A percentile compares a stretch with the other conserved stretches of the same genome.
Evolutionary conservation across 306 rosid species (phyloP).

Genomic region (Cucumis hystrix): DNA sequence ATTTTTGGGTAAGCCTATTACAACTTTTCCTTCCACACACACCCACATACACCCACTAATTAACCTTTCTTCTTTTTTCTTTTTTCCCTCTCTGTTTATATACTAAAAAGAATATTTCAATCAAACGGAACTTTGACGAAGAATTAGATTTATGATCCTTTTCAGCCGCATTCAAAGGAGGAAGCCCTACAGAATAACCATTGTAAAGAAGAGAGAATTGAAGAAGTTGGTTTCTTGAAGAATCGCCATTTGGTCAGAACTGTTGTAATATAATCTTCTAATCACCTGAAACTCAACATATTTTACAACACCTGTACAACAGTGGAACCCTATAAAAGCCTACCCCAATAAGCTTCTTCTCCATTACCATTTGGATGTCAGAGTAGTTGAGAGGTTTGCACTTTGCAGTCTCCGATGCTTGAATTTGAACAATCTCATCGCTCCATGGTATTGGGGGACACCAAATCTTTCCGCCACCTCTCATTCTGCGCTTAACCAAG

Average conservation of each 20-base stretch:
- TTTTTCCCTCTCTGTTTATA: not conserved
- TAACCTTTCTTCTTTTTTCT: not conserved
- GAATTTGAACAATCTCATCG: not conserved
- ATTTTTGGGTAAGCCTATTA: too few relatives aligned
- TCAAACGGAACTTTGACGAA: not conserved
- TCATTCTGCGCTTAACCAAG: not conserved
- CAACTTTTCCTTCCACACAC: too few relatives aligned
- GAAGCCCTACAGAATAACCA: not conserved
- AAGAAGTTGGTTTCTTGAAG: not conserved
- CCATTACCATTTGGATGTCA: not conserved
- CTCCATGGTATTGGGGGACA: not conserved
- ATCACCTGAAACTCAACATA: not conserved
- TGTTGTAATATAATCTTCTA: not conserved
- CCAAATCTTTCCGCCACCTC: not conserved
- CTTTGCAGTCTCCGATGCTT: not conserved
- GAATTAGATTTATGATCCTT: not conserved
- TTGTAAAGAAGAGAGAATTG: not conserved
- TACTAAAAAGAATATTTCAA: not conserved
- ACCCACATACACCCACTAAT: too few relatives aligned
- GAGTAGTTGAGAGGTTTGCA: not conserved
- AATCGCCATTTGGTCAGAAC: not conserved
- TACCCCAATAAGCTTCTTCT: not conserved
- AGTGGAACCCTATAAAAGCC: not conserved
- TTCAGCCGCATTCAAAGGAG: not conserved
- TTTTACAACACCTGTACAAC: not conserved